A percentile compares a stretch with the other conserved stretches of the same genome.
These are phyloP conservation scores for Reutealis trisperma DNA, from an alignment of 345 rosid species.

Conservation along the genomic window DNA sequence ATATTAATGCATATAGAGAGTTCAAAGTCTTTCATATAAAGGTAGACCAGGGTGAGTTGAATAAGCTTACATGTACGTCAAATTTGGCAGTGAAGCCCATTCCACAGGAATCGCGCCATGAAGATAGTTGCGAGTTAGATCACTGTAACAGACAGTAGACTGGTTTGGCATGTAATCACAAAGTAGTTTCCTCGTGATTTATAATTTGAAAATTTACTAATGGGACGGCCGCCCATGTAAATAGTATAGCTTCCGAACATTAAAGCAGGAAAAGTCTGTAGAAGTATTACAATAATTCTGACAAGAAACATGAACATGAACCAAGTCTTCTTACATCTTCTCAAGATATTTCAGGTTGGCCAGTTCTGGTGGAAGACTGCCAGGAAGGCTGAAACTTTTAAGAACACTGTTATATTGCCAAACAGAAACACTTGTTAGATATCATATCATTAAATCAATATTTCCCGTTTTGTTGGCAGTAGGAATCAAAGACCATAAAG, in stretches of 20 bases:
- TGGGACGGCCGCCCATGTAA: too few relatives aligned
- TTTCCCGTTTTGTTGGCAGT: too few relatives aligned
- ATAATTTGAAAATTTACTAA: too few relatives aligned
- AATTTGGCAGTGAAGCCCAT: slow-evolving; percentile 17
- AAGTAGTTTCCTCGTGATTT: background rate
- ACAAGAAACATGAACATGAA: background rate
- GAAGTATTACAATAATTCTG: too few relatives aligned
- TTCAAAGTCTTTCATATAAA: too few relatives aligned
- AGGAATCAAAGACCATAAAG: too few relatives aligned
- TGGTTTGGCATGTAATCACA: background rate
- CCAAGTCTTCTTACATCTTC: slow-evolving; percentile 1
- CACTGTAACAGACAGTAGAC: background rate
- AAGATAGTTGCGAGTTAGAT: slow-evolving; percentile 18
- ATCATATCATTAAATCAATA: too few relatives aligned
- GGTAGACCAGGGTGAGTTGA: background rate
- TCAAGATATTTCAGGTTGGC: slow-evolving; percentile 4
- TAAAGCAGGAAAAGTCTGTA: too few relatives aligned
- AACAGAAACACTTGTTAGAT: background rate
- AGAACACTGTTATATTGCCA: background rate
- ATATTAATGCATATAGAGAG: background rate
- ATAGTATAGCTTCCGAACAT: too few relatives aligned
- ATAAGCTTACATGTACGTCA: background rate
- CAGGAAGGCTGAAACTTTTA: slow-evolving; percentile 7
- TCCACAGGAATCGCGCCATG: slow-evolving; percentile 12
- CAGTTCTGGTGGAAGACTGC: slow-evolving; percentile 11